Evolutionary conservation across 306 rosid species (phyloP).

Genomic region (Dryas alaskensis): DNA sequence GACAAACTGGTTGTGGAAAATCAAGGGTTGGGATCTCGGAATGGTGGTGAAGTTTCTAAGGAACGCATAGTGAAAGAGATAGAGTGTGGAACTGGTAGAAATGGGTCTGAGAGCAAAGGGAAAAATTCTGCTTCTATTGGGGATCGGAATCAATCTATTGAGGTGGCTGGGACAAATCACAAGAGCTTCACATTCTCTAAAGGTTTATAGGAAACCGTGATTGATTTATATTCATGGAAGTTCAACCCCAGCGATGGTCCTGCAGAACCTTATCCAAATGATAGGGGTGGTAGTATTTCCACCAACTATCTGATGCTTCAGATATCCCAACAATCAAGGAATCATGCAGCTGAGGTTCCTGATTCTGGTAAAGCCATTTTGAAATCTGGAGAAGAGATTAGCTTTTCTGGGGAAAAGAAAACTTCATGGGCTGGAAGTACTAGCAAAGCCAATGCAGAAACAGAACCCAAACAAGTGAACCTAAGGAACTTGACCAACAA

Average conservation of each 20-base stretch:
- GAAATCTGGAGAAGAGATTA: constrained; percentile 44
- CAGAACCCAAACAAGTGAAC: constrained; percentile 43
- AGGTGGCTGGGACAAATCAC: constrained; percentile 56
- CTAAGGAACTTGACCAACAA: constrained; percentile 53
- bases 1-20: constrained; percentile 52
- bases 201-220: constrained; percentile 59
- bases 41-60: constrained; percentile 56
- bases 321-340: constrained; percentile 42
- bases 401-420: constrained; percentile 47
- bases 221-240: constrained; percentile 77
- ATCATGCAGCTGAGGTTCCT: constrained; percentile 38
- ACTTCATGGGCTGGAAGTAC: constrained; percentile 60
- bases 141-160: constrained; percentile 57
- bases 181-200: constrained; percentile 59
- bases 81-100: constrained; percentile 72
- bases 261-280: constrained; percentile 43
- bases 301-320: constrained; percentile 37
- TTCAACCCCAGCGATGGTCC: constrained; percentile 58
- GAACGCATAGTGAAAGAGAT: constrained; percentile 93
- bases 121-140: constrained; percentile 49
- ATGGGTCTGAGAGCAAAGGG: constrained; percentile 65
- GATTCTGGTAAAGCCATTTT: constrained; percentile 40
- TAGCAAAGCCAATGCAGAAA: constrained; percentile 50
- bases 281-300: constrained; percentile 33
- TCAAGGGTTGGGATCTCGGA: constrained; percentile 39